phyloP scores from a whole-genome alignment of 495 filamentous ascomycete species.

The Aspergillus avenaceus region DNA sequence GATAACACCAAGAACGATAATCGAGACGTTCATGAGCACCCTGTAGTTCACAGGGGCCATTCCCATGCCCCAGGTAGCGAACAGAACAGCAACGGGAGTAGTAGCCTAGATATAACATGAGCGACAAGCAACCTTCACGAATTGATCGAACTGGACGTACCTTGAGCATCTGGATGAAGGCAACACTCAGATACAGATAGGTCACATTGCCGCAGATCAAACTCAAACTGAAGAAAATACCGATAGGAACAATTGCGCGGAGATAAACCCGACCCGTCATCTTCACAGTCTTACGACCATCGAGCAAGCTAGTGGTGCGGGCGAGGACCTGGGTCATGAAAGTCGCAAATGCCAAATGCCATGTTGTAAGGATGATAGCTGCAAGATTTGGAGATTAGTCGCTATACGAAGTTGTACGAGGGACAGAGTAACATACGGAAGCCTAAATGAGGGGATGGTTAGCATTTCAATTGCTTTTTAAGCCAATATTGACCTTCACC shows the following conservation, averaged over 20 bases:
- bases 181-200: slow-evolving; percentile 86
- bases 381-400: slow-evolving; percentile 8
- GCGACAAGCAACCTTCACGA: not conserved
- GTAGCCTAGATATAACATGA: slow-evolving; percentile 58
- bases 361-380: slow-evolving; percentile 81
- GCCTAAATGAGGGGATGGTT: slow-evolving; percentile 16
- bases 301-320: slow-evolving; percentile 76
- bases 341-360: slow-evolving; percentile 86
- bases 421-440: slow-evolving; percentile 35
- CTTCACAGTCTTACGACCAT: slow-evolving; percentile 85
- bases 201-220: slow-evolving; percentile 93
- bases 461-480: not conserved
- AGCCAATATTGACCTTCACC: not conserved
- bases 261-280: slow-evolving; percentile 92
- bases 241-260: slow-evolving; percentile 88
- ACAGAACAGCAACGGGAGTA: slow-evolving; percentile 82
- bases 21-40: slow-evolving; percentile 77
- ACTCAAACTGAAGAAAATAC: slow-evolving; percentile 86
- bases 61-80: slow-evolving; percentile 79
- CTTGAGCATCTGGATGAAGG: slow-evolving; percentile 99
- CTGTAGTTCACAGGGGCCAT: slow-evolving; percentile 73
- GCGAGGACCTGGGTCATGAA: slow-evolving; percentile 88
- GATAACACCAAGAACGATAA: slow-evolving; percentile 86
- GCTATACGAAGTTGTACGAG: slow-evolving; percentile 2
- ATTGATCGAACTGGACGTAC: slow-evolving; percentile 36